Evolutionary conservation across 208 protist genomes (phyloP), one percentile per base, ranked within the genome.

Genomic region (Spongospora subterranea): DNA sequence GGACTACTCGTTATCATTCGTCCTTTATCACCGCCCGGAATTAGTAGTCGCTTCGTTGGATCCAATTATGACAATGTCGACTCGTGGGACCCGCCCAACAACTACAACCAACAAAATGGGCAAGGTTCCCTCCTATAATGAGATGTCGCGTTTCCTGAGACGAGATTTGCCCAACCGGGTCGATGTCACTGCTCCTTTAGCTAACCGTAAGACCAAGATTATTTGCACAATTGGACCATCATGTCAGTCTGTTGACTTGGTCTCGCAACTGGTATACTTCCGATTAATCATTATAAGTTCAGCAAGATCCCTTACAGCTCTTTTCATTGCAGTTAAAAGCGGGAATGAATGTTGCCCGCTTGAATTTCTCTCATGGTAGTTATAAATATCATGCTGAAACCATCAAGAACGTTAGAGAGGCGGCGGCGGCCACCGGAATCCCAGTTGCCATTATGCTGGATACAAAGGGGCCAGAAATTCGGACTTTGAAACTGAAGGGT

Each of bases 151-250:
- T 20, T 82, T 82, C 71, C 71, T 82, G 71, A 6, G 71, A 13
- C 17, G 71, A 6, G 17, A 43, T 6, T n/a, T 82, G 71, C 71
- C 71, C 35, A 82, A 82, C 6, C 6, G n/a, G 35, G 17, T 6
- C 6, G n/a, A 35, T 29, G 54, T 65, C 35, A 82, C 6, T 35
- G 71, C 17, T 35, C 71, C 71, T 35, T n/a, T 82, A n/a, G 71
- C 17, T 13, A 39, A 6, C 6, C 88, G 88, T 20, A 89, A 89
- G 45, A 93, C 93, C 0, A 90, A 90, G n/a, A 94, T 94, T 32
- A 91, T 95, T 40, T 93, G 92, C 88, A 95, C 94, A 0, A 91
- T 95, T 46, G 94, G 94, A 11, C 94, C 94, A 0, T 90, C 93
- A n/a, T 91, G 88, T 35, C 90, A 92, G n/a, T 64, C 66, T 1